phyloP scores from a whole-genome alignment of 345 rosid genomes.

The Dipteronia sinensis region DNA sequence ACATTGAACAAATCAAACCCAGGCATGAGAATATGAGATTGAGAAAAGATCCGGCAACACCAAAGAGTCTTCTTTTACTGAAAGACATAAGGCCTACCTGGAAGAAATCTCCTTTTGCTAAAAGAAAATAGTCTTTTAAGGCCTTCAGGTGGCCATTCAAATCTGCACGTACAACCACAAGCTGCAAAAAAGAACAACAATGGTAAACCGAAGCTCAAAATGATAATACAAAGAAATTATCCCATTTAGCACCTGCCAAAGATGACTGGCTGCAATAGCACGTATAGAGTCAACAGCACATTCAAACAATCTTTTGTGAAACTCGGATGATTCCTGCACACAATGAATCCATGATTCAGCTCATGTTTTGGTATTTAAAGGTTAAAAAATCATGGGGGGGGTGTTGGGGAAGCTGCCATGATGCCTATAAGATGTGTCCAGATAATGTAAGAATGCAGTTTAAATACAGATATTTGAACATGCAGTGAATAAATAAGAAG shows the following conservation, averaged over 20 bases:
- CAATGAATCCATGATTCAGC: constrained; percentile 13
- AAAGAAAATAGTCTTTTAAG: constrained; percentile 90
- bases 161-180: constrained; percentile 91
- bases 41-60: not conserved
- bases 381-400: not conserved
- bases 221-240: constrained; percentile 10
- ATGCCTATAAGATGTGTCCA: constrained; percentile 7
- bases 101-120: constrained; percentile 97
- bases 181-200: constrained; percentile 55
- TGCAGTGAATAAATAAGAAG: not conserved
- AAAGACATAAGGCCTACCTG: constrained; percentile 53
- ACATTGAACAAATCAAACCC: constrained; percentile 2
- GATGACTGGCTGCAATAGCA: constrained; percentile 96
- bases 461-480: constrained; percentile 1
- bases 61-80: not conserved
- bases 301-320: constrained; percentile 93
- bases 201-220: constrained; percentile 14
- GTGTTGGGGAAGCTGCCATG: not conserved
- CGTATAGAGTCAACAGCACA: constrained; percentile 81
- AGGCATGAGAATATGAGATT: not conserved
- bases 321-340: constrained; percentile 84
- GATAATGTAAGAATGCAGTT: not conserved
- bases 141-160: constrained; percentile 95
- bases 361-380: constrained; percentile 13
- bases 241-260: constrained; percentile 87